These are phyloP conservation scores for Penicillium argentinense DNA, from an alignment of 495 filamentous ascomycete genomes.

Conservation along the genomic window DNA sequence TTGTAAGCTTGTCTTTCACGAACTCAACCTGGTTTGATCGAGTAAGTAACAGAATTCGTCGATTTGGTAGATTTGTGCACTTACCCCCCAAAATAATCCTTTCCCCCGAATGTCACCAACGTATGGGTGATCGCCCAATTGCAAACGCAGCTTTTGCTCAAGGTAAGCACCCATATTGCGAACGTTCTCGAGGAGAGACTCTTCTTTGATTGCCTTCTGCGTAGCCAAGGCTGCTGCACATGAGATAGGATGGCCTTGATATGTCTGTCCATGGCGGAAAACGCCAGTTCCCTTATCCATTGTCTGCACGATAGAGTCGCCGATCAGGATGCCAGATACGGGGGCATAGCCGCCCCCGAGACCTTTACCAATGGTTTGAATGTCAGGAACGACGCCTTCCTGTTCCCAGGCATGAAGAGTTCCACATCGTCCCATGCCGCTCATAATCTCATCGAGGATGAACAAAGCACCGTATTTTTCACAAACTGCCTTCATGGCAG, in stretches of 20 bases:
- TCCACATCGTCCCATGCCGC: slow-evolving; percentile 70
- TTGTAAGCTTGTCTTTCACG: slow-evolving; percentile 54
- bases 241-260: slow-evolving; percentile 57
- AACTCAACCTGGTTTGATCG: slow-evolving; percentile 50
- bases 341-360: slow-evolving; percentile 66
- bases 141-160: slow-evolving; percentile 31
- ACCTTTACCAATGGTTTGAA: slow-evolving; percentile 70
- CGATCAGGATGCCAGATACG: slow-evolving; percentile 59
- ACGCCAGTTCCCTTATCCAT: slow-evolving; percentile 55
- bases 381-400: slow-evolving; percentile 61
- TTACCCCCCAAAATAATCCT: slow-evolving; percentile 58
- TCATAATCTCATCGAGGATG: slow-evolving; percentile 79
- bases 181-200: slow-evolving; percentile 51
- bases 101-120: slow-evolving; percentile 59
- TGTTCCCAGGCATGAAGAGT: slow-evolving; percentile 69
- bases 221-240: slow-evolving; percentile 58
- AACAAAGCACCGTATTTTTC: slow-evolving; percentile 64
- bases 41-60: slow-evolving; percentile 3
- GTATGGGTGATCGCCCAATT: slow-evolving; percentile 38
- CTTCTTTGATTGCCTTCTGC: slow-evolving; percentile 48
- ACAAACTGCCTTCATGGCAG: slow-evolving; percentile 62
- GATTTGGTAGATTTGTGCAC: too few relatives aligned
- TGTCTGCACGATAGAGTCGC: slow-evolving; percentile 51
- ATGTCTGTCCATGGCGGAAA: slow-evolving; percentile 60
- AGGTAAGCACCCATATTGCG: slow-evolving; percentile 45